Evolutionary conservation across 352 stramenopile genomes (phyloP).

Genomic region (Pythium myriotylum): DNA sequence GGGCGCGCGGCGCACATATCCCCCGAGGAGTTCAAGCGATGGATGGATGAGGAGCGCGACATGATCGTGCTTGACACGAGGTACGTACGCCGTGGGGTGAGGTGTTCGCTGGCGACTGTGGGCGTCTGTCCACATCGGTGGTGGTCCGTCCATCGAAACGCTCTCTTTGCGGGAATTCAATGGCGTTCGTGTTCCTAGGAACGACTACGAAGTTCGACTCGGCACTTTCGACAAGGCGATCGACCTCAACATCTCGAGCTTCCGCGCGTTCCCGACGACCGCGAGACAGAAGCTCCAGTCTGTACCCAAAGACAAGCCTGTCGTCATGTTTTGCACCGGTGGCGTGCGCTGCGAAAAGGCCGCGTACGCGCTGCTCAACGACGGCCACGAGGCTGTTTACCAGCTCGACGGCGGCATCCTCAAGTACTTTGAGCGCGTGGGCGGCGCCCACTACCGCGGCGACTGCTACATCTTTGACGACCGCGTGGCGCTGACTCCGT

Average conservation of each 20-base stretch:
- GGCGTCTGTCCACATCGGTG: neutral
- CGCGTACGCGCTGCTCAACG: conserved; percentile 60
- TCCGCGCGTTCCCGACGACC: conserved; percentile 55
- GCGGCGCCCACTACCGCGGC: conserved; percentile 64
- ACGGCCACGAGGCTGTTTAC: conserved; percentile 61
- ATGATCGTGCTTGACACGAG: conserved; percentile 72
- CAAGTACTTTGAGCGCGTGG: conserved; percentile 80
- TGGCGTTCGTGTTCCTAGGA: conserved; percentile 31
- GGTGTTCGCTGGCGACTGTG: too few species aligned
- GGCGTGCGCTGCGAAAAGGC: conserved; percentile 79
- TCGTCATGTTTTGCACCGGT: conserved; percentile 85
- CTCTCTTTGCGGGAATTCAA: too few species aligned
- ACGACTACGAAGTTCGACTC: conserved; percentile 78
- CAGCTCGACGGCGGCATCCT: conserved; percentile 78
- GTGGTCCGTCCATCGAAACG: neutral
- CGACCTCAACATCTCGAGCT: conserved; percentile 73
- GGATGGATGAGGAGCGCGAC: conserved; percentile 67
- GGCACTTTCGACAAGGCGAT: conserved; percentile 74
- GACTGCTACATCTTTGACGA: conserved; percentile 86
- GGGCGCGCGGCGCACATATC: conserved; percentile 60
- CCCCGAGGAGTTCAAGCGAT: conserved; percentile 64
- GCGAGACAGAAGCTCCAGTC: conserved; percentile 43
- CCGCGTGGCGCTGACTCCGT: conserved; percentile 64
- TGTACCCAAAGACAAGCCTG: conserved; percentile 66
- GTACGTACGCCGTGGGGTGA: conserved; percentile 22